Base-by-base conservation (phyloP, 2,329 filamentous ascomycete genomes). In the Pseudonectria buxi region DNA sequence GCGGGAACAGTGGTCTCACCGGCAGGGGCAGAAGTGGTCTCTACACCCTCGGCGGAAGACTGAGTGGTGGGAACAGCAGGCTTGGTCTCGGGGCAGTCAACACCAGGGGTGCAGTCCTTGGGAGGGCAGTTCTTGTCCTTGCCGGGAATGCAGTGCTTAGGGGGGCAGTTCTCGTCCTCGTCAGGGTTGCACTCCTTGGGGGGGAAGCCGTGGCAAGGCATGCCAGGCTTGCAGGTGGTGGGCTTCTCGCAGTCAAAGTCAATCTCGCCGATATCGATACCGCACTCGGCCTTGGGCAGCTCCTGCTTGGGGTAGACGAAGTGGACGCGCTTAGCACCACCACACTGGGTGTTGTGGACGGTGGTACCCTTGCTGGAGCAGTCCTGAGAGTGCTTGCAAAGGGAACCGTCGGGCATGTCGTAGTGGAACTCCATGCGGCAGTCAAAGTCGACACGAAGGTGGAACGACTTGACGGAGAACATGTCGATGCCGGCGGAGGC, bases 271-370 rank as follows among this genome's bases (percentile, higher is more conserved):
- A 92, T 75, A 51, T 80, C 78, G 51, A 94, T 72, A 50, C 74
- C 72, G 69, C 86, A 92, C 51, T 63, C 65, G 32, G 71, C 63
- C 58, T 77, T 71, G 38, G 40, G 57, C 54, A 72, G 70, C 44
- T 71, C 60, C 56, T 81, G 76, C 39, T 75, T 62, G 45, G 75
- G 72, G 62, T 71, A 78, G 58, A 79, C 64, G 58, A 95, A 80
- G 36, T 76, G 79, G 43, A 95, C 87, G 39, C 78, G 80, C 58
- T 74, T 86, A 46, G 90, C 89, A 63, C 89, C 89, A 76, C 88
- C 90, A 60, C 90, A 96, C 72, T 95, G 87, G 42, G 69, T 77
- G 75, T 95, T 95, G 64, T 77, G 66, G 52, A 95, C 71, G 30
- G 73, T 75, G 39, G 78, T 81, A 53, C 86, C 86, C 12, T 71